Evolutionary conservation across 768 basidiomycete species (phyloP), one percentile per base, ranked within the genome.

Genomic region (Coprinopsis strossmayeri): DNA sequence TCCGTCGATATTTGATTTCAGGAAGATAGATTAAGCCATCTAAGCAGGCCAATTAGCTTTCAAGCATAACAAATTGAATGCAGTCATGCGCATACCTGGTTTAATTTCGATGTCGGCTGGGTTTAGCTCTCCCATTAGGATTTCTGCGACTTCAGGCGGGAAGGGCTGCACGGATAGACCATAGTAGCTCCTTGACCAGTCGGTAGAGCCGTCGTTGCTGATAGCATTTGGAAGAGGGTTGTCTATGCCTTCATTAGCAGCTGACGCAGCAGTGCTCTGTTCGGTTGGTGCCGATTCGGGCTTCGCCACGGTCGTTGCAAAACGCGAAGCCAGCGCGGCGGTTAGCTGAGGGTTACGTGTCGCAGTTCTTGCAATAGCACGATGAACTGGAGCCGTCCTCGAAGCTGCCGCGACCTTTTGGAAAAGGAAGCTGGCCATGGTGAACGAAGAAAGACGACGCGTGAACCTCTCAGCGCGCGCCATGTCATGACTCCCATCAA

Each of bases 1-100:
- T 82, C 20, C 95, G 79, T 15, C 95, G 79, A 60, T 97, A 98
- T 62, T 96, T 95, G 59, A 97, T 98, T 66, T 97, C 95, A 17
- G 95, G 95, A 5, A 98, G 81, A 66, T 97, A 98, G 10, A 96
- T 68, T 34, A 98, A 73, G 3, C 95, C 95, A 56, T 97, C 95
- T 95, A 17, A 52, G 15, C 18, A 42, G 34, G n/a, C n/a, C n/a
- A n/a, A n/a, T n/a, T 21, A 47, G 10, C 10, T 9, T 34, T n/a
- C 9, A n/a, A n/a, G 32, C 32, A 25, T 34, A 45, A 30, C 7
- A 21, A 2, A 26, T 26, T 11, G 34, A 27, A 34, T 7, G 2
- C 12, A 27, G 3, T 26, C 2, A 38, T 5, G 49, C n/a, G 67
- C 81, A 44, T 39, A 87, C 93, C 94, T 48, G 95, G 95, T 61